A percentile compares a stretch with the other conserved stretches of the same genome.
These are phyloP conservation scores for Piper longum DNA, from an alignment of 164 flowering plant genomes.

Conservation along the genomic window DNA sequence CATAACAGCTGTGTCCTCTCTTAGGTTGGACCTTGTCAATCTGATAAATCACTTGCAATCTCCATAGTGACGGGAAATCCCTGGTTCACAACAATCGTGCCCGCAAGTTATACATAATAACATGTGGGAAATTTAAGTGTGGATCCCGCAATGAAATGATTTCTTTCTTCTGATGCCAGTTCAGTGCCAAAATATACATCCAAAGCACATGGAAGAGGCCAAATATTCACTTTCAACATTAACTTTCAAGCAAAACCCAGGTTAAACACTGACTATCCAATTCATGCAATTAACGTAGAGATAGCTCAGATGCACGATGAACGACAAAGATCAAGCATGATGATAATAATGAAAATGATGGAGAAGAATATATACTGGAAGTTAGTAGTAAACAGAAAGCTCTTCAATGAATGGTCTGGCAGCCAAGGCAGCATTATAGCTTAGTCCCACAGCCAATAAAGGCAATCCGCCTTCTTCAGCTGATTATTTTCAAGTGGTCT, in stretches of 20 bases:
- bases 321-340: neutral
- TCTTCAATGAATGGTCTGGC: slow-evolving; percentile 86
- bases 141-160: too few relatives aligned
- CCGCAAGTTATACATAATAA: too few relatives aligned
- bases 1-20: slow-evolving; percentile 99
- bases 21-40: slow-evolving; percentile 90
- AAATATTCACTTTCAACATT: too few relatives aligned
- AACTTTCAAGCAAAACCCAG: neutral
- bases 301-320: neutral
- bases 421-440: slow-evolving; percentile 97
- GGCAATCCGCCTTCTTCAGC: slow-evolving; percentile 84
- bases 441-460: slow-evolving; percentile 96
- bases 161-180: too few relatives aligned
- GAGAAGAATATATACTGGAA: neutral
- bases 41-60: slow-evolving; percentile 89
- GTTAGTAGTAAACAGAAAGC: slow-evolving; percentile 25
- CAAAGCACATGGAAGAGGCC: too few relatives aligned
- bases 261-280: neutral
- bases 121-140: too few relatives aligned
- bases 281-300: neutral
- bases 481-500: slow-evolving; percentile 87
- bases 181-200: too few relatives aligned
- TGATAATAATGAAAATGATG: neutral
- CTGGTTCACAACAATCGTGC: slow-evolving; percentile 4
- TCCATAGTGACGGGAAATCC: slow-evolving; percentile 95